Base-by-base conservation (phyloP, 2,329 filamentous ascomycete species). In the Neonectria hederae region DNA sequence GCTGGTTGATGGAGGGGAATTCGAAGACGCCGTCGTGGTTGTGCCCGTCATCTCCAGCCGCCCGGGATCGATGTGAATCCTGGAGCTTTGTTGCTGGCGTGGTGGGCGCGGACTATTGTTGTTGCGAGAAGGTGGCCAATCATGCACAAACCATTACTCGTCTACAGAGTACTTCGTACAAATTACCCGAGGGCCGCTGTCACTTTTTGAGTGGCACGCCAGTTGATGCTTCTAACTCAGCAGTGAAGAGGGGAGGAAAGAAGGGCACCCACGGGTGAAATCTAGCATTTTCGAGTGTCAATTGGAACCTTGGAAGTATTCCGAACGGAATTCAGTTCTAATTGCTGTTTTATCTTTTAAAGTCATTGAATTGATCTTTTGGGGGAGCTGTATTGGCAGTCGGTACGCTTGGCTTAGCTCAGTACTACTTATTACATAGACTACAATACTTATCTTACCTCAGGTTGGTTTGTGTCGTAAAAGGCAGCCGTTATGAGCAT, bases 31-130 rank as follows among this genome's bases (percentile, higher is more conserved):
- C 69, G 71, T 76, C 63, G 69, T 69, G 68, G 69, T 67, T 69
- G 72, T 76, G 75, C 69, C 72, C 73, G 75, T 77, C 75, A 76
- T 76, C 70, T 73, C 70, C 69, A 65, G 69, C 66, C 63, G 70
- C 62, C 70, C 72, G 68, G 65, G 62, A 59, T 69, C 67, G 69
- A 71, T 66, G 65, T 69, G 73, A 75, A 75, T 70, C 69, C 71
- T 71, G 73, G 74, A 76, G 75, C 75, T 76, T 74, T 72, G 65
- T 61, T 72, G 22, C 59, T 68, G 67, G 65, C 54, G 62, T 70
- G 69, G 74, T 74, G 74, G 75, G 70, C 9, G 70, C 75, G 74
- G 77, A 76, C 65, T 68, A 76, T 74, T 63, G 61, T 77, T 79
- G 63, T 74, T 74, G 75, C 77, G 77, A 52, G 19, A 17, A 0